These are phyloP conservation scores for Exophiala mesophila DNA, from an alignment of 2,329 filamentous ascomycete species.

Conservation along the genomic window DNA sequence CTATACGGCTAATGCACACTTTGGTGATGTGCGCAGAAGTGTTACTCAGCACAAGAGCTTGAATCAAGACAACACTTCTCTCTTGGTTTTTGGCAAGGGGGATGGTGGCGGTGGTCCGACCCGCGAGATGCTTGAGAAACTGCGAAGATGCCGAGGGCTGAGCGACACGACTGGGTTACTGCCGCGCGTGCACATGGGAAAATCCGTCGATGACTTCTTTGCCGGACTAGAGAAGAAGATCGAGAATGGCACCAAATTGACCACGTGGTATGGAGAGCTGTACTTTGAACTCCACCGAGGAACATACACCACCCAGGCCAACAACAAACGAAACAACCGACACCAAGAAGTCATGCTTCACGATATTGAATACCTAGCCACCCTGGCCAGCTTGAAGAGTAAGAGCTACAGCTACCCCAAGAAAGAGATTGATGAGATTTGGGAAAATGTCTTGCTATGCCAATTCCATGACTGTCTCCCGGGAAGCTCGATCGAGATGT, in stretches of 20 bases:
- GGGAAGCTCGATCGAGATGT: constrained; percentile 95
- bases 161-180: constrained; percentile 79
- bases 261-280: constrained; percentile 96
- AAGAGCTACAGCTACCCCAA: constrained; percentile 84
- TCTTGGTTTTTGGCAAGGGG: constrained; percentile 93
- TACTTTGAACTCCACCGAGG: constrained; percentile 97
- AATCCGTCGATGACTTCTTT: constrained; percentile 92
- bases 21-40: constrained; percentile 88
- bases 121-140: constrained; percentile 89
- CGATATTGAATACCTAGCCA: constrained; percentile 82
- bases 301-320: constrained; percentile 94
- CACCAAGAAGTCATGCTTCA: constrained; percentile 78
- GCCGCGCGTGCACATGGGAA: constrained; percentile 82
- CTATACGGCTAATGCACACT: constrained; percentile 90
- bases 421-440: constrained; percentile 89
- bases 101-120: constrained; percentile 95
- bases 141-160: constrained; percentile 84
- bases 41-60: constrained; percentile 91
- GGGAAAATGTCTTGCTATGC: constrained; percentile 85
- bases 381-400: constrained; percentile 71
- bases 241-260: constrained; percentile 61
- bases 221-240: constrained; percentile 75
- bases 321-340: constrained; percentile 94
- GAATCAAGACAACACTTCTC: constrained; percentile 83
- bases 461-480: constrained; percentile 98